These are phyloP conservation scores for Fraxinus dipetala DNA, from an alignment of 305 asterid species.

Conservation along the genomic window DNA sequence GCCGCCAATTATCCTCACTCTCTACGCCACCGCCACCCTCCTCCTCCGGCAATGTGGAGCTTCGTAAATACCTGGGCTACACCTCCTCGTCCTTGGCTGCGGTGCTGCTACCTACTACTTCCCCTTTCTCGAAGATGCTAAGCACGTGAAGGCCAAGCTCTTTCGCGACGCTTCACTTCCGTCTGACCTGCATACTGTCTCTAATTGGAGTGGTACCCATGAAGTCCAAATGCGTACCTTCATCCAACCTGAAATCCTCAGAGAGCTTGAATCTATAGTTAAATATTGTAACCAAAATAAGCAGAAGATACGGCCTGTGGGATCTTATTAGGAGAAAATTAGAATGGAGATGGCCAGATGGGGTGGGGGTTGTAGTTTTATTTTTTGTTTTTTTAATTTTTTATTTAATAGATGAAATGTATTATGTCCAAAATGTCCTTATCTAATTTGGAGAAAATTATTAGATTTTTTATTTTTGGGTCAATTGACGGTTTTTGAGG, in stretches of 20 bases:
- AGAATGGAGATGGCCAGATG: no score
- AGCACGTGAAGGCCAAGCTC: slow-evolving; percentile 76
- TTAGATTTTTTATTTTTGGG: no score
- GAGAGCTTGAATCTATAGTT: slow-evolving; percentile 58
- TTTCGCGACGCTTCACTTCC: slow-evolving; percentile 90
- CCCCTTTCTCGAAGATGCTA: slow-evolving; percentile 75
- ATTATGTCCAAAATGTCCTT: no score
- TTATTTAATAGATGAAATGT: no score
- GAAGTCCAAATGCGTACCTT: slow-evolving; percentile 80
- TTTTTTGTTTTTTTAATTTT: no score
- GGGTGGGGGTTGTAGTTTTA: no score
- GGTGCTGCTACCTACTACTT: slow-evolving; percentile 87
- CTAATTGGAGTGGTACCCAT: slow-evolving; percentile 98
- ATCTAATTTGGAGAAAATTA: no score
- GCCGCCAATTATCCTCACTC: slow-evolving; percentile 20
- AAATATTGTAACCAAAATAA: slow-evolving; percentile 56
- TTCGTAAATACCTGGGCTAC: slow-evolving; percentile 85
- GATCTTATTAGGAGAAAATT: slow-evolving; percentile 32
- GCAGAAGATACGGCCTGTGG: slow-evolving; percentile 84
- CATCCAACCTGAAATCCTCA: slow-evolving; percentile 64
- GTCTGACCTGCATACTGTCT: slow-evolving; percentile 75
- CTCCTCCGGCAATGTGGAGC: slow-evolving; percentile 61
- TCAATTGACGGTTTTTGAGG: no score
- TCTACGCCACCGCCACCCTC: slow-evolving; percentile 39
- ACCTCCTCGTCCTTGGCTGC: slow-evolving; percentile 65